A percentile compares a stretch with the other conserved stretches of the same genome.
These are phyloP conservation scores for Gossypium thurberi DNA, from an alignment of 345 rosid species.

Conservation along the genomic window DNA sequence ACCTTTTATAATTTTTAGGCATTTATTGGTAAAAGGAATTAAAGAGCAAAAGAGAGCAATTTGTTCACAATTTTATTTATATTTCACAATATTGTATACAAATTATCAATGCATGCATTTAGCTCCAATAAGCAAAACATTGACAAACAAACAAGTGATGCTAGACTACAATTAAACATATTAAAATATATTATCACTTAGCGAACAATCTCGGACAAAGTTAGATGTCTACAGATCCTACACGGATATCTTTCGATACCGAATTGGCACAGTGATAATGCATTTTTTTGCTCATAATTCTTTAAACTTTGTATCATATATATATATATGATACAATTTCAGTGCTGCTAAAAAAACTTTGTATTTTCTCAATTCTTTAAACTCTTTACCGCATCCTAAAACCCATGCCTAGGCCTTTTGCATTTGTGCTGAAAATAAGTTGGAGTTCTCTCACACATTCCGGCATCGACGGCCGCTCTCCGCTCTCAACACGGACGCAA, in stretches of 20 bases:
- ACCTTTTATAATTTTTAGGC: too few species aligned
- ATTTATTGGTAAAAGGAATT: too few species aligned
- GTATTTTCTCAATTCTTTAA: neutral
- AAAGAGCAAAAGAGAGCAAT: neutral
- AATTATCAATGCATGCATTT: neutral
- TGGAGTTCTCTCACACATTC: conserved; percentile 85
- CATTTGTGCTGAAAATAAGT: conserved; percentile 57
- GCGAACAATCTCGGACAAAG: neutral
- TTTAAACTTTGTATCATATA: neutral
- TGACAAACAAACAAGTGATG: neutral
- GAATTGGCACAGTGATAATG: neutral
- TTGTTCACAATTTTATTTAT: neutral
- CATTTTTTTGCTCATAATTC: neutral
- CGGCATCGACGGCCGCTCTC: conserved; percentile 77
- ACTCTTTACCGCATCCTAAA: conserved; percentile 35
- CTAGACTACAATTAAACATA: conserved; percentile 14
- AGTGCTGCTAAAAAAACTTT: neutral
- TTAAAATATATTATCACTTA: neutral
- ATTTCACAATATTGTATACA: conserved; percentile 3
- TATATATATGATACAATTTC: neutral
- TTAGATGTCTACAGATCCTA: neutral
- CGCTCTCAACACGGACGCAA: conserved; percentile 78
- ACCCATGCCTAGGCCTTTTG: conserved; percentile 56
- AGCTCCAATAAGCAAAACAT: neutral
- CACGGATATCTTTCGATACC: neutral